Conservation (phyloP, 2,329 filamentous ascomycete species). For the Phoma sp. region DNA sequence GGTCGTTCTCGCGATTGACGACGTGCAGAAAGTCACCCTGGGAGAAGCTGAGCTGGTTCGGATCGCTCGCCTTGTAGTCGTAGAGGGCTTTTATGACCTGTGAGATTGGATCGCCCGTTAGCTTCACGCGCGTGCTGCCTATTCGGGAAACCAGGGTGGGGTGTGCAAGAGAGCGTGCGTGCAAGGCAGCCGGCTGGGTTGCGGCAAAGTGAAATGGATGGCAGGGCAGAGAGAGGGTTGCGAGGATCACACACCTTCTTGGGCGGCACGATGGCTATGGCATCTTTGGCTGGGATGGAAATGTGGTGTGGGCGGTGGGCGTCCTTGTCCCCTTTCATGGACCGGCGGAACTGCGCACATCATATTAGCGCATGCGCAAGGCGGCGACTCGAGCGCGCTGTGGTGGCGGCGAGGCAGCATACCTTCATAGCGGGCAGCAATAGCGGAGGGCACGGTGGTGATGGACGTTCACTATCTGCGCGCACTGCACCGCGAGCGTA, state of each 20-base stretch:
- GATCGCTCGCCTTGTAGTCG: slow-evolving; percentile 83
- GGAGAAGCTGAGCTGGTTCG: slow-evolving; percentile 79
- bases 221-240: neutral
- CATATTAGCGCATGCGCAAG: slow-evolving; percentile 34
- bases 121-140: slow-evolving; percentile 30
- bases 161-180: slow-evolving; percentile 3
- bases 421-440: slow-evolving; percentile 28
- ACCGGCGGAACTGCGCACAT: slow-evolving; percentile 69
- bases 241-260: slow-evolving; percentile 73
- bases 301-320: slow-evolving; percentile 70
- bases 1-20: slow-evolving; percentile 91
- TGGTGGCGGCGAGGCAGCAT: slow-evolving; percentile 13
- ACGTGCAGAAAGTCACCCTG: slow-evolving; percentile 98
- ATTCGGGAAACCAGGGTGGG: slow-evolving; percentile 21
- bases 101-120: slow-evolving; percentile 33
- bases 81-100: slow-evolving; percentile 97
- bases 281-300: slow-evolving; percentile 82
- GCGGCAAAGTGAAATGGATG: slow-evolving; percentile 1
- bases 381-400: slow-evolving; percentile 26
- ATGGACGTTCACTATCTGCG: slow-evolving; percentile 10
- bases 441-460: slow-evolving; percentile 9
- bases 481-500: slow-evolving; percentile 24
- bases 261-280: slow-evolving; percentile 85
- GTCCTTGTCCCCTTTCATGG: slow-evolving; percentile 87
- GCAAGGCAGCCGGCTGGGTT: slow-evolving; percentile 2